Evolutionary conservation across 176 grass and related monocot genomes (phyloP), one percentile per base, ranked within the genome.

Genomic region (Cenchrus fungigraminus): DNA sequence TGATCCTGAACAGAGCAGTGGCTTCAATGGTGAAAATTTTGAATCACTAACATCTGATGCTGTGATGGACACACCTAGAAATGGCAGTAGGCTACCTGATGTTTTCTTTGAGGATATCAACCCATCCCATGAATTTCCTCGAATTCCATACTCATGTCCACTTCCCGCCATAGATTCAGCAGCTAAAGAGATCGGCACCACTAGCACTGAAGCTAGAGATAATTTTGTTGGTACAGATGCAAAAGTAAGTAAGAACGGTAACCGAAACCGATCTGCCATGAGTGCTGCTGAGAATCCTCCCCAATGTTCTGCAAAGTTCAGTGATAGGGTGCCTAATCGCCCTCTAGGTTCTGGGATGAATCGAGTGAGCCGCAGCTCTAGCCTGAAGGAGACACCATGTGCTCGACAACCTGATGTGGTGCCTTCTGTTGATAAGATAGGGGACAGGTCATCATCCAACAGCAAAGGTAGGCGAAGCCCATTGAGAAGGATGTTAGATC

Each of bases 401-500:
- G 72, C 71, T 52, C 73, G 71, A 50, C 84, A 45, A 11, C 65
- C 76, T 9, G 82, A 80, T 42, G 57, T 47, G 53, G 55, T 84
- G 60, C 13, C 82, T 57, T 75, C 77, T 73, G 67, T 77, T 3
- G 89, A 88, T 79, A 95, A 86, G 71, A 87, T 45, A 59, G 86
- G 80, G 76, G 84, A 94, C 51, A 90, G 85, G 66, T 87, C 83
- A 85, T 86, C 83, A 86, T 44, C 80, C 67, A 92, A 74, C 72
- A 88, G 86, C 72, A 94, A 77, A 91, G 76, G 90, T 6, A 86
- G 92, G 58, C 94, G 88, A n/a, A 94, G 97, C 76, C 97, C 97
- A 31, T 82, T 97, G 46, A 94, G 94, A 89, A 96, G 94, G 73
- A 92, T 99, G 90, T 81, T 97, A 31, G 92, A 99, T 88, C 92